phyloP scores from a whole-genome alignment of 331 rosid genomes.

The Quercus tomentella region DNA sequence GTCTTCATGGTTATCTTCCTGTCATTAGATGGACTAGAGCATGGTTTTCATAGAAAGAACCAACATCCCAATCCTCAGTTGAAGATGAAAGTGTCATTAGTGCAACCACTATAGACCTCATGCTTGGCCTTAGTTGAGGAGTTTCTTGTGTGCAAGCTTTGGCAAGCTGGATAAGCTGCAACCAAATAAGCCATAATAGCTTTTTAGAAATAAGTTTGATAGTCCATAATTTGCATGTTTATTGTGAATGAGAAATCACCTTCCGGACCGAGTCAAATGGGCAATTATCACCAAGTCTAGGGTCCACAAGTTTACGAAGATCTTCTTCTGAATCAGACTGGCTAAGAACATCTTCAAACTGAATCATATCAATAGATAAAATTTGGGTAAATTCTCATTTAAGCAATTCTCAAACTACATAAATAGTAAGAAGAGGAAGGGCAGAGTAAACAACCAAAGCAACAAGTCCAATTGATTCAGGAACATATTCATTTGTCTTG shows the following conservation, averaged over 20 bases:
- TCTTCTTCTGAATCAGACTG: slow-evolving; percentile 58
- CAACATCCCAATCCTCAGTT: slow-evolving; percentile 87
- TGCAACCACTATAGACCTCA: slow-evolving; percentile 93
- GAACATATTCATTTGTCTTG: slow-evolving; percentile 32
- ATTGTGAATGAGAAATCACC: slow-evolving; percentile 33
- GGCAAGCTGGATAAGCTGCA: slow-evolving; percentile 88
- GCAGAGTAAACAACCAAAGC: slow-evolving; percentile 53
- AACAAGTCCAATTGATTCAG: slow-evolving; percentile 75
- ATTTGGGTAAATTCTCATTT: slow-evolving; percentile 2
- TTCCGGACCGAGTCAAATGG: slow-evolving; percentile 72
- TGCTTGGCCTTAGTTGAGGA: slow-evolving; percentile 88
- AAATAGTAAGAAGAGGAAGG: slow-evolving; percentile 2
- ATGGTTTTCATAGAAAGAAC: slow-evolving; percentile 69
- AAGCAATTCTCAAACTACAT: background rate
- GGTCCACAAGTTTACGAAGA: slow-evolving; percentile 60
- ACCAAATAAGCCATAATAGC: background rate
- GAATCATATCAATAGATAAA: slow-evolving; percentile 27
- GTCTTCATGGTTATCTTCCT: too few species aligned
- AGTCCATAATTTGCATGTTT: background rate
- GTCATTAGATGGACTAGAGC: slow-evolving; percentile 57
- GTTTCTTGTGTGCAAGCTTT: slow-evolving; percentile 85
- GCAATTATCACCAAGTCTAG: slow-evolving; percentile 62
- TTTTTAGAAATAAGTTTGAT: background rate
- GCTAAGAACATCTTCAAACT: slow-evolving; percentile 79
- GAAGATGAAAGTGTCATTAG: slow-evolving; percentile 78